Conservation (phyloP, 2,329 filamentous ascomycete species). For the Dactylellina sp. region DNA sequence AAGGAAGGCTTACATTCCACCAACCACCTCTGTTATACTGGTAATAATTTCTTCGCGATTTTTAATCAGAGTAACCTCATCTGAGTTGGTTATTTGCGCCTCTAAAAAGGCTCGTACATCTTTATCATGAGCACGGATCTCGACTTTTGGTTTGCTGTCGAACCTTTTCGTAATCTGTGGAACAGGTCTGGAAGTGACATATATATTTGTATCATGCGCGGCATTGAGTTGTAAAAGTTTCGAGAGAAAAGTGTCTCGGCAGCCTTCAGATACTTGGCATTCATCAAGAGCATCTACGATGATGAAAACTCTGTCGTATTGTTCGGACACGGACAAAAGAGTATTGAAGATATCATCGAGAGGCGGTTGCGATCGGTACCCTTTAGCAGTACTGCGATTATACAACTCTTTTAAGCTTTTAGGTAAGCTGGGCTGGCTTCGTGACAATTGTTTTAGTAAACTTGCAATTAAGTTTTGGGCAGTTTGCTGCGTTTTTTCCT, state of each 20-base stretch:
- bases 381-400: constrained; percentile 50
- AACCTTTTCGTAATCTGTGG: constrained; percentile 57
- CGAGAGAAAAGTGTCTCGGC: not conserved
- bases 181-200: constrained; percentile 57
- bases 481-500: not conserved
- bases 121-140: constrained; percentile 9
- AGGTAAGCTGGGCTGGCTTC: constrained; percentile 4
- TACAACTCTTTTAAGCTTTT: constrained; percentile 9
- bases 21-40: not conserved
- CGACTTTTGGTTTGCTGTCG: not conserved
- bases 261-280: not conserved
- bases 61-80: no score
- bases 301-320: constrained; percentile 22
- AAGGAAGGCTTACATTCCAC: constrained; percentile 16
- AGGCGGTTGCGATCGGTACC: not conserved
- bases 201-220: constrained; percentile 3
- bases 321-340: no score
- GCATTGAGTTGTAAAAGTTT: not conserved
- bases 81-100: not conserved
- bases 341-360: constrained; percentile 9
- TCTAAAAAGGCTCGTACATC: constrained; percentile 6
- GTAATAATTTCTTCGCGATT: not conserved
- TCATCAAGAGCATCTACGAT: constrained; percentile 25
- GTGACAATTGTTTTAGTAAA: constrained; percentile 9
- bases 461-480: not conserved